Percentiles rank a stretch among this genome's conserved stretches.
Evolutionary conservation across 352 stramenopile genomes (phyloP).

Genomic region (Peronosclerospora sorghi): DNA sequence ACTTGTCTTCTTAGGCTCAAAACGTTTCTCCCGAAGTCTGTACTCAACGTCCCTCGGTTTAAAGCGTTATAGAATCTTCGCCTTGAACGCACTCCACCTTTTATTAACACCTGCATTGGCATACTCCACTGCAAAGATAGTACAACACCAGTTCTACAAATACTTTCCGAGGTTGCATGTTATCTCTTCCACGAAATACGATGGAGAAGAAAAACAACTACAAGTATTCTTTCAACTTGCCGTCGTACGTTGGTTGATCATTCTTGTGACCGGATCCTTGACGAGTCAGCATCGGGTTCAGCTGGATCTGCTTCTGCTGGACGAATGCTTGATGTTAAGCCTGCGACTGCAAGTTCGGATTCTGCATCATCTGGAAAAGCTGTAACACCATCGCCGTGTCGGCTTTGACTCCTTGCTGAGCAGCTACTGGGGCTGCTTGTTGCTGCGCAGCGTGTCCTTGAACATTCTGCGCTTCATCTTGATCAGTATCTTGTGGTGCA

Average conservation of each 20-base stretch:
- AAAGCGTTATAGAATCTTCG: neutral
- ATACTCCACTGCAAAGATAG: neutral
- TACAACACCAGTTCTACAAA: slow-evolving; percentile 3
- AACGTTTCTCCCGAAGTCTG: neutral
- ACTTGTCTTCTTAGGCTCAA: neutral
- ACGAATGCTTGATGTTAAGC: neutral
- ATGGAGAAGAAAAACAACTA: slow-evolving; percentile 5
- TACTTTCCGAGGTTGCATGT: slow-evolving; percentile 2
- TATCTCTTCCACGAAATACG: neutral
- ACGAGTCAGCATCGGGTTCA: neutral
- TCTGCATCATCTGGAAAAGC: neutral
- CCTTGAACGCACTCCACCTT: neutral
- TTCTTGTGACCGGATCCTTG: neutral
- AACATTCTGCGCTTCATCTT: too few species aligned
- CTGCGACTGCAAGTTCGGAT: neutral
- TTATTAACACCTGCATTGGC: neutral
- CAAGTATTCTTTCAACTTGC: neutral
- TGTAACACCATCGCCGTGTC: too few species aligned
- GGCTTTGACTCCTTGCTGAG: too few species aligned
- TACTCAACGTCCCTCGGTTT: neutral
- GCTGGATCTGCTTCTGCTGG: neutral
- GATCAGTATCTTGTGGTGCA: too few species aligned
- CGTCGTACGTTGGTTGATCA: neutral
- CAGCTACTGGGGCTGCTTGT: too few species aligned
- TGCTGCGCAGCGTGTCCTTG: too few species aligned